phyloP scores from a whole-genome alignment of 2,329 filamentous ascomycete species.

The Verticillium albo-atrum region DNA sequence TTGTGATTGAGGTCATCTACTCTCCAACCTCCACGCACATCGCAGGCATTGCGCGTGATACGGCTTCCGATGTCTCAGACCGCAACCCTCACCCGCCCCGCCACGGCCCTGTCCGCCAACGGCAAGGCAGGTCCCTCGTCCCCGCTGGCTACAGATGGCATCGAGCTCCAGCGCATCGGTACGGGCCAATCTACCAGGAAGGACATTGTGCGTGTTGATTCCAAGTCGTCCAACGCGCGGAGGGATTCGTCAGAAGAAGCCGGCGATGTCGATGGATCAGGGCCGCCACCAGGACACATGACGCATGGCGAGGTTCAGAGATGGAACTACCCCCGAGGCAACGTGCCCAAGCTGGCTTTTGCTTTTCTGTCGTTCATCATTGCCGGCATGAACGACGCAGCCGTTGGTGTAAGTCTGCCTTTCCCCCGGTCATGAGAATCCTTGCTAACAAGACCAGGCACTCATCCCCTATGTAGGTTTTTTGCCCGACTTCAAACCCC shows the following conservation, averaged over 20 bases:
- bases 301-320: slow-evolving; percentile 15
- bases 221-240: neutral
- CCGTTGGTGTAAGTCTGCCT: slow-evolving; percentile 44
- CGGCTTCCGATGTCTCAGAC: slow-evolving; percentile 10
- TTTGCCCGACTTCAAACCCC: too few species aligned
- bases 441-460: slow-evolving; percentile 17
- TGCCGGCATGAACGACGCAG: slow-evolving; percentile 60
- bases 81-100: slow-evolving; percentile 7
- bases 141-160: neutral
- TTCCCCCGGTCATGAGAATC: neutral
- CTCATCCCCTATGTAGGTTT: slow-evolving; percentile 33
- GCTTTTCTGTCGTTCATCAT: slow-evolving; percentile 56
- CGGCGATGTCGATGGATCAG: neutral
- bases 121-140: neutral
- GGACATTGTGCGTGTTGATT: neutral
- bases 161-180: slow-evolving; percentile 5
- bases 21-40: too few species aligned
- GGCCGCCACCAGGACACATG: neutral
- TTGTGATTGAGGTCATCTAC: too few species aligned
- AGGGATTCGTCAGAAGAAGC: neutral
- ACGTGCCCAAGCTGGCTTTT: slow-evolving; percentile 25
- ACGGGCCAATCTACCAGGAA: neutral
- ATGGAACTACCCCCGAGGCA: slow-evolving; percentile 31
- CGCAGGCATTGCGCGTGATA: neutral
- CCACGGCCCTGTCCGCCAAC: neutral